These are phyloP conservation scores for Urostyla sp. DNA, from an alignment of 73 alveolate genomes.

Conservation along the genomic window DNA sequence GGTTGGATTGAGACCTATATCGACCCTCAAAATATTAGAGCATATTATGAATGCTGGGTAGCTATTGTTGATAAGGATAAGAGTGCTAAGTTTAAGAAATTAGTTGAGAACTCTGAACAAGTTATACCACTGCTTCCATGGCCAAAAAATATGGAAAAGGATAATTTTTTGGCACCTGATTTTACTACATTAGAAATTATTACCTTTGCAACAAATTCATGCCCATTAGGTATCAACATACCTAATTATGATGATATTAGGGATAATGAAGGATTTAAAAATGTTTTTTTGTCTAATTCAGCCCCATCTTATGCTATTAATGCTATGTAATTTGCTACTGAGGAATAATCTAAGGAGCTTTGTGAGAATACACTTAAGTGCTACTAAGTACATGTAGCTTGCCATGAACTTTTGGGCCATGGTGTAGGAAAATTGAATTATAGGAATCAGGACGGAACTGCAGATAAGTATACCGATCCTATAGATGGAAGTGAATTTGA, in stretches of 20 bases:
- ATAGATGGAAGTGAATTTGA: conserved; percentile 84
- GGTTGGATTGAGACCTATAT: conserved; percentile 91
- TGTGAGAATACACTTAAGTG: conserved; percentile 75
- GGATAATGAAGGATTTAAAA: conserved; percentile 91
- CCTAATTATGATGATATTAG: conserved; percentile 96
- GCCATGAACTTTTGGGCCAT: conserved; percentile 95
- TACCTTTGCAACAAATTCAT: conserved; percentile 88
- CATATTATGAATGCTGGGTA: conserved; percentile 91
- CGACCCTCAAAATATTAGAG: conserved; percentile 95
- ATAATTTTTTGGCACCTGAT: conserved; percentile 80
- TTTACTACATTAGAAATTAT: conserved; percentile 92
- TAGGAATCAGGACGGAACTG: conserved; percentile 74
- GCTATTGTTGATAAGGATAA: conserved; percentile 91
- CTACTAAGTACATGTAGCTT: conserved; percentile 82
- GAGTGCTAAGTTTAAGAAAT: conserved; percentile 72
- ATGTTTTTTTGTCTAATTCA: conserved; percentile 88
- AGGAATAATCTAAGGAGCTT: conserved; percentile 75
- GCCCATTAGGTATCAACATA: conserved; percentile 94
- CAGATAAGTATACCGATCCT: conserved; percentile 83
- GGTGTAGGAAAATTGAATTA: conserved; percentile 93
- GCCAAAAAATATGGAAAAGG: conserved; percentile 95
- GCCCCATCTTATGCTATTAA: conserved; percentile 72
- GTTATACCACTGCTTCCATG: conserved; percentile 88
- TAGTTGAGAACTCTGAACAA: conserved; percentile 69
- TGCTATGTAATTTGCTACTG: conserved; percentile 76